Evolutionary conservation across 2,329 filamentous ascomycete genomes (phyloP).

Genomic region (Stemphylium beticola): DNA sequence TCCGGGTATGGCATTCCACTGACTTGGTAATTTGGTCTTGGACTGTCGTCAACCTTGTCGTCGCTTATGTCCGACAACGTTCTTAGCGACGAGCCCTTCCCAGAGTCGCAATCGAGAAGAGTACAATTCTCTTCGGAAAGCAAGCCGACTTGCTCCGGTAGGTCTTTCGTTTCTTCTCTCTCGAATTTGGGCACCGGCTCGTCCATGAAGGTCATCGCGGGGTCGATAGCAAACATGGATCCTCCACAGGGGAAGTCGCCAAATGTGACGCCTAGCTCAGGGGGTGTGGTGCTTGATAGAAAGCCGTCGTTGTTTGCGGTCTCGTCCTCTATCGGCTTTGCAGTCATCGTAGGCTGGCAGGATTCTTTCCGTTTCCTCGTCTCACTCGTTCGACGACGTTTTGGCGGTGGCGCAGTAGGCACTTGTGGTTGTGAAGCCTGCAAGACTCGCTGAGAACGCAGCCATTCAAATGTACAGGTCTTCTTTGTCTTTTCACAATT

Average conservation of each 20-base stretch:
- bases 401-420: conserved; percentile 29
- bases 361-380: conserved; percentile 4
- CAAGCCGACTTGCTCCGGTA: conserved; percentile 5
- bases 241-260: conserved; percentile 36
- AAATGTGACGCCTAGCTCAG: conserved; percentile 36
- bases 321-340: neutral
- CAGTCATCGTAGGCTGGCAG: neutral
- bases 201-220: conserved; percentile 5
- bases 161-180: neutral
- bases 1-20: conserved; percentile 1
- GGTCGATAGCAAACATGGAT: conserved; percentile 18
- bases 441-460: conserved; percentile 44
- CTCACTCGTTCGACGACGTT: conserved; percentile 37
- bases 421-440: conserved; percentile 35
- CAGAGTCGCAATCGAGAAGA: conserved; percentile 29
- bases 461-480: conserved; percentile 54
- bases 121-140: conserved; percentile 19
- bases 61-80: conserved; percentile 29
- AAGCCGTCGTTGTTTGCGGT: conserved; percentile 5
- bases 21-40: conserved; percentile 7
- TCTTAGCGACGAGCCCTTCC: conserved; percentile 34
- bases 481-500: conserved; percentile 56
- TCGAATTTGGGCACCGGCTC: conserved; percentile 5
- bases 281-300: conserved; percentile 10
- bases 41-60: conserved; percentile 21